phyloP scores from a whole-genome alignment of 2,329 filamentous ascomycete species.

The Aspergillus viridinutans region DNA sequence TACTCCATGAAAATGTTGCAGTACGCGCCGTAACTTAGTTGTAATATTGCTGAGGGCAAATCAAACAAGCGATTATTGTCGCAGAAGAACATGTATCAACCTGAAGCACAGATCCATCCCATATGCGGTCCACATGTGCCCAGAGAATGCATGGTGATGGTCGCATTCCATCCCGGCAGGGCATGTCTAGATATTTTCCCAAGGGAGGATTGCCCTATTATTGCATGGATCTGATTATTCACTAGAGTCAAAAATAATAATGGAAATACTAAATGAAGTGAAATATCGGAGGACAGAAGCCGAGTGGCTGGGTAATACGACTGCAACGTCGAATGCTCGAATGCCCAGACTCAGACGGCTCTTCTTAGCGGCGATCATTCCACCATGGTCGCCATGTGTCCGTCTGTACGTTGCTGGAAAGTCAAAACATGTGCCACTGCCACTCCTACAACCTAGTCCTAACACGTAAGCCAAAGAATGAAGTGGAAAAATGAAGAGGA shows the following conservation, averaged over 20 bases:
- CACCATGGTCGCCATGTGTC: constrained; percentile 23
- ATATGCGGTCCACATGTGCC: background rate
- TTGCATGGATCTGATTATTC: too few relatives aligned
- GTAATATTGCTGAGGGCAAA: background rate
- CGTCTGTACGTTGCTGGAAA: constrained; percentile 13
- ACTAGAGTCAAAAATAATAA: too few relatives aligned
- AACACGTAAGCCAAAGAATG: background rate
- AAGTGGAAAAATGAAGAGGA: background rate
- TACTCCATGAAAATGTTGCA: background rate
- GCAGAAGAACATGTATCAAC: background rate
- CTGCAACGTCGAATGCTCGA: too few relatives aligned
- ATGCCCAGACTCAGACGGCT: background rate
- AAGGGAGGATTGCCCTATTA: too few relatives aligned
- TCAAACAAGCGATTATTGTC: background rate
- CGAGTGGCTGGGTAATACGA: background rate
- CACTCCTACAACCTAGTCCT: background rate
- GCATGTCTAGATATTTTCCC: background rate
- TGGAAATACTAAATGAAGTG: too few relatives aligned
- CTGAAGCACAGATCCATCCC: background rate
- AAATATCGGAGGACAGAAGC: too few relatives aligned
- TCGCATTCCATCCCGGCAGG: constrained; percentile 13
- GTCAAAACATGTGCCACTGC: constrained; percentile 8
- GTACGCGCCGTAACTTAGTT: background rate
- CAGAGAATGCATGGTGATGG: constrained; percentile 3
- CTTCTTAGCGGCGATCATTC: constrained; percentile 22